Percentiles rank a stretch among this genome's conserved stretches.
Conservation (phyloP, 1,139 yeast species). For the Candida pseudoviswanathii region DNA sequence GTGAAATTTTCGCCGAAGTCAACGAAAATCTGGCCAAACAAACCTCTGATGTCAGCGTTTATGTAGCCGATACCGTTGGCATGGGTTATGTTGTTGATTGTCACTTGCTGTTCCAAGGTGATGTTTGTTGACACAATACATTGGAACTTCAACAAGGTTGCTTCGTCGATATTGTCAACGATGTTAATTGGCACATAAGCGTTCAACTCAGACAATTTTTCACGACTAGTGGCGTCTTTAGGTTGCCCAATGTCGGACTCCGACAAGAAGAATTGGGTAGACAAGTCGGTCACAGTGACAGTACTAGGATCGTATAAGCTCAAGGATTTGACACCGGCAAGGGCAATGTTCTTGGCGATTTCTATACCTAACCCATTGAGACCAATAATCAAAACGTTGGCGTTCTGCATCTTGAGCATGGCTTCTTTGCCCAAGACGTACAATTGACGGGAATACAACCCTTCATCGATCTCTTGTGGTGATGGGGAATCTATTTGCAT, state of each 20-base stretch:
- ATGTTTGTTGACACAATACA: slow-evolving; percentile 84
- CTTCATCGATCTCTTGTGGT: slow-evolving; percentile 71
- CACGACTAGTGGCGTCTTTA: slow-evolving; percentile 73
- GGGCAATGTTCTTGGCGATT: slow-evolving; percentile 92
- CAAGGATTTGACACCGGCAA: slow-evolving; percentile 95
- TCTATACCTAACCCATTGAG: slow-evolving; percentile 91
- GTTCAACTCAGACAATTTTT: slow-evolving; percentile 77
- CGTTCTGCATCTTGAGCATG: slow-evolving; percentile 93
- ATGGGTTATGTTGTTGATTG: slow-evolving; percentile 77
- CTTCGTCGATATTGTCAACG: slow-evolving; percentile 52
- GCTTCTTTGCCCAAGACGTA: slow-evolving; percentile 96
- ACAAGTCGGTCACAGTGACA: slow-evolving; percentile 69
- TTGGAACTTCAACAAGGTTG: slow-evolving; percentile 60
- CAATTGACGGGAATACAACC: slow-evolving; percentile 92
- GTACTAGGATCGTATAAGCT: slow-evolving; percentile 83
- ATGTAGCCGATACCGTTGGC: slow-evolving; percentile 74
- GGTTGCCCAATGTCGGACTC: slow-evolving; percentile 71
- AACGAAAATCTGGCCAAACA: slow-evolving; percentile 86
- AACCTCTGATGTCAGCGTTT: slow-evolving; percentile 79
- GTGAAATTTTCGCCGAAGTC: slow-evolving; percentile 86
- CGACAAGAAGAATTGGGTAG: slow-evolving; percentile 83
- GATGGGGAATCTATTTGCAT: slow-evolving; percentile 64
- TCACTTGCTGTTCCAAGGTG: slow-evolving; percentile 71
- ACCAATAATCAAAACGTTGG: slow-evolving; percentile 87
- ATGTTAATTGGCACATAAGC: slow-evolving; percentile 88